Conservation (phyloP, 2,329 filamentous ascomycete genomes). For the Alternaria conjuncta region DNA sequence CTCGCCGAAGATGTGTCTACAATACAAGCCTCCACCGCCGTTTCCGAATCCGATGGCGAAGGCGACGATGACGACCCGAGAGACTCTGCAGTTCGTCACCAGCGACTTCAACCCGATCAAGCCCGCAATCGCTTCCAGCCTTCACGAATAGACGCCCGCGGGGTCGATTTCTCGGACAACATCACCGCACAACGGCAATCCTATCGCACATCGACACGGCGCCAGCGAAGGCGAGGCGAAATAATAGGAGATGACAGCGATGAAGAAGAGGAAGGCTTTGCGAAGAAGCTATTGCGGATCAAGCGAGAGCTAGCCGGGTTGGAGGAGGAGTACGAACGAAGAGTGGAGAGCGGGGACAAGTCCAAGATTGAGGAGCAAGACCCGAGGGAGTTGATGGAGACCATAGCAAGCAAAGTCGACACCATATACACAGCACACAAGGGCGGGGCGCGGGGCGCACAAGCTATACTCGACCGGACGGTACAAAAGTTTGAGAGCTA, state of each 20-base stretch:
- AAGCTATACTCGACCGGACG: slow-evolving; percentile 44
- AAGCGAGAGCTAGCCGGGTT: slow-evolving; percentile 78
- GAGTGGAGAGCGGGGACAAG: slow-evolving; percentile 52
- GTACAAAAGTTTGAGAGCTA: slow-evolving; percentile 46
- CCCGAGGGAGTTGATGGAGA: slow-evolving; percentile 66
- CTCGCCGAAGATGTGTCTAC: slow-evolving; percentile 90
- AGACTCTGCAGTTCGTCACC: slow-evolving; percentile 68
- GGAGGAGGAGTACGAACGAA: slow-evolving; percentile 63
- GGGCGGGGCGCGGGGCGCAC: slow-evolving; percentile 44
- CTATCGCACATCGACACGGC: slow-evolving; percentile 76
- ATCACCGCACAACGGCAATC: slow-evolving; percentile 78
- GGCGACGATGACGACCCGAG: slow-evolving; percentile 52
- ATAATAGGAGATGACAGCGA: slow-evolving; percentile 75
- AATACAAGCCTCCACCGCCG: slow-evolving; percentile 60
- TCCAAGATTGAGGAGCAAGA: slow-evolving; percentile 47
- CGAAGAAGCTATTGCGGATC: slow-evolving; percentile 80
- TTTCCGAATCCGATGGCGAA: slow-evolving; percentile 60
- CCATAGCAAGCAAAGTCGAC: slow-evolving; percentile 73
- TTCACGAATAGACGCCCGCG: slow-evolving; percentile 74
- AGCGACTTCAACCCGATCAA: slow-evolving; percentile 75
- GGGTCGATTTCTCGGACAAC: slow-evolving; percentile 89
- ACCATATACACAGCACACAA: slow-evolving; percentile 60
- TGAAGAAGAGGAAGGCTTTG: slow-evolving; percentile 70
- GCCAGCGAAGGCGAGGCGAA: slow-evolving; percentile 68
- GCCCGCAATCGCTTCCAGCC: slow-evolving; percentile 82